phyloP scores from a whole-genome alignment of 306 rosid species.

The Prunus fruticosa region DNA sequence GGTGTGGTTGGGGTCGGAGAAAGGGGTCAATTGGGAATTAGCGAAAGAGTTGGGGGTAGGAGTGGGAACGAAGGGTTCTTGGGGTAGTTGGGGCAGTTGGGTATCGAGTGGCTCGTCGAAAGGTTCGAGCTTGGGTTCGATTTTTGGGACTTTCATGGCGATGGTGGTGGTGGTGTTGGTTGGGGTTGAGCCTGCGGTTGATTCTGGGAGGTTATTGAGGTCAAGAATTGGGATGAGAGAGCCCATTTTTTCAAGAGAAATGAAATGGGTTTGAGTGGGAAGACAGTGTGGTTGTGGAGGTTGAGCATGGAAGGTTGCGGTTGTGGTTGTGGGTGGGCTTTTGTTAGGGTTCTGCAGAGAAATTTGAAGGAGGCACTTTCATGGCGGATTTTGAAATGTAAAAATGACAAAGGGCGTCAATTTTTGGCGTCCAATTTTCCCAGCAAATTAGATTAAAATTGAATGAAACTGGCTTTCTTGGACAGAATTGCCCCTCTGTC shows the following conservation, averaged over 20 bases:
- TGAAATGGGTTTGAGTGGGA: slow-evolving; percentile 2
- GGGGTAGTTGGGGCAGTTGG: slow-evolving; percentile 14
- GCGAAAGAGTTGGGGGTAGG: slow-evolving; percentile 22
- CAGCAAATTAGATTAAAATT: not conserved
- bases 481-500: slow-evolving; percentile 7
- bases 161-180: not conserved
- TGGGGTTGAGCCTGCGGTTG: slow-evolving; percentile 30
- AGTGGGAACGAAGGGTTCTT: slow-evolving; percentile 19
- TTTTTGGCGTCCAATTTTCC: not conserved
- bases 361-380: slow-evolving; percentile 16
- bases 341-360: slow-evolving; percentile 22
- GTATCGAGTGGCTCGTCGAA: slow-evolving; percentile 38
- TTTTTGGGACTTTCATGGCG: slow-evolving; percentile 36
- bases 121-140: slow-evolving; percentile 78
- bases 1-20: slow-evolving; percentile 2
- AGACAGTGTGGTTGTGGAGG: slow-evolving; percentile 6
- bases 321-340: not conserved
- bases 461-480: not conserved
- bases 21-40: slow-evolving; percentile 18
- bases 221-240: slow-evolving; percentile 51
- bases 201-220: slow-evolving; percentile 47
- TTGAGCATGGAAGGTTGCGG: slow-evolving; percentile 15
- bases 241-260: slow-evolving; percentile 35
- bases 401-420: not conserved
- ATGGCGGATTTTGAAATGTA: slow-evolving; percentile 32